Base-by-base conservation (phyloP, 2,329 filamentous ascomycete genomes). In the Microdochium trichocladiopsis region DNA sequence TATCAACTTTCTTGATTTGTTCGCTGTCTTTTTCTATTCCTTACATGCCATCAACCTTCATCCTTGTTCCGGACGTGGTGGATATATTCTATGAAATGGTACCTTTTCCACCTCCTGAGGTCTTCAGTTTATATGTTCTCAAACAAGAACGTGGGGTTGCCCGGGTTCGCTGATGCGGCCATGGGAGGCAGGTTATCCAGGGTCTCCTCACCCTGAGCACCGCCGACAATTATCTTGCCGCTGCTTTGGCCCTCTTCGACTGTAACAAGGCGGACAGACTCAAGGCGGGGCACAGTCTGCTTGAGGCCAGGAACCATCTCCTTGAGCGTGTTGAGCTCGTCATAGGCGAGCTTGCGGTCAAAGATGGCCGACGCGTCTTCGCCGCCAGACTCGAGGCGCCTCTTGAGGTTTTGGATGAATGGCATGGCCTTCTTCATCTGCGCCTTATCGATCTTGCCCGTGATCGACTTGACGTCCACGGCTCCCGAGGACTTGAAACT, bases 341-440 rank as follows among this genome's bases (percentile, higher is more conserved):
- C 86, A 68, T 97, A 99, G 1, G 83, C 79, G 56, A 99, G 76
- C 71, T 93, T 90, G 58, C 91, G 81, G 65, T 93, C 84, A 63
- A 97, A 85, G 10, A 96, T 90, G 2, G 72, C 76, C 23, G 80
- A 75, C 2, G 82, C 73, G 14, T 76, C 72, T 70, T 93, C 83
- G 56, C 88, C 87, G 49, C 78, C 77, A 22, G 41, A 45, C 53
- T 90, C 77, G 52, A 99, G 80, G 50, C 89, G 83, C 69, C 82
- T 88, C 85, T 96, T 96, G 55, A 97, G 75, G 6, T 69, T 73
- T 73, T 97, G 92, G 49, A 96, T 86, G 65, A 96, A 97, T 0
- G 94, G 94, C 93, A 97, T 97, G 2, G 91, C 93, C 74, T 95
- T 94, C 83, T 97, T 99, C 80, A 91, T 90, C 72, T 95, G 89